A percentile compares a stretch with the other conserved stretches of the same genome.
Conservation (phyloP, 1,284 basidiomycete genomes). For the Pholiota adiposa region DNA sequence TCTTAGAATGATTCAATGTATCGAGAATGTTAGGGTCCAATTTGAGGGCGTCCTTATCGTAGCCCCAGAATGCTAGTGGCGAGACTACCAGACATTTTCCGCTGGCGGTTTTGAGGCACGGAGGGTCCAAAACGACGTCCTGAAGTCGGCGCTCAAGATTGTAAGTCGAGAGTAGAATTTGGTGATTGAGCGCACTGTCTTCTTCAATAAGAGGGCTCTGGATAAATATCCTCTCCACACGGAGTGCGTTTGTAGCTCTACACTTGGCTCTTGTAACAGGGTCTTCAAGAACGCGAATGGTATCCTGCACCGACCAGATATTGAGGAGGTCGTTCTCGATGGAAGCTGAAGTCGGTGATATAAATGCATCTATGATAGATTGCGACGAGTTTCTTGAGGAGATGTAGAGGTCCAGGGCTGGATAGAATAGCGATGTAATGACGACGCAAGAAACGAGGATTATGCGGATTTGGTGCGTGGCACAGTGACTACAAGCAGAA, state of each 20-base stretch:
- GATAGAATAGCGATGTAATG: conserved; percentile 95
- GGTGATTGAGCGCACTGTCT: conserved; percentile 60
- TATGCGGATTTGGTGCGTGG: conserved; percentile 90
- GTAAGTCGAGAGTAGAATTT: conserved; percentile 64
- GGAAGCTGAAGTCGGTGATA: conserved; percentile 52
- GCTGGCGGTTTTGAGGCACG: conserved; percentile 54
- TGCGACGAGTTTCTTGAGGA: conserved; percentile 69
- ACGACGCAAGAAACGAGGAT: conserved; percentile 93
- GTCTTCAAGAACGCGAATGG: conserved; percentile 68
- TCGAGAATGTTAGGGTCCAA: conserved; percentile 61
- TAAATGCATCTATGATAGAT: conserved; percentile 67
- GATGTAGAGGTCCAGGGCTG: conserved; percentile 85
- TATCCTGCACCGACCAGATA: conserved; percentile 67
- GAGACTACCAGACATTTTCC: conserved; percentile 71
- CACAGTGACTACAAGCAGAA: conserved; percentile 65
- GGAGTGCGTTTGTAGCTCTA: conserved; percentile 70
- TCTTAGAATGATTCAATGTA: conserved; percentile 56
- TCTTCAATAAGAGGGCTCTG: conserved; percentile 58
- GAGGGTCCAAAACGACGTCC: conserved; percentile 45
- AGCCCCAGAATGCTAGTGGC: conserved; percentile 75
- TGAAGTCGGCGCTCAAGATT: conserved; percentile 62
- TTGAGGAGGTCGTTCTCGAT: conserved; percentile 67
- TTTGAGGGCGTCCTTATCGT: conserved; percentile 56
- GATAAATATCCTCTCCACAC: conserved; percentile 79
- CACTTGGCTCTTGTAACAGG: conserved; percentile 75